These are phyloP conservation scores for Asclepias syriaca DNA, from an alignment of 257 asterid genomes.

Conservation along the genomic window DNA sequence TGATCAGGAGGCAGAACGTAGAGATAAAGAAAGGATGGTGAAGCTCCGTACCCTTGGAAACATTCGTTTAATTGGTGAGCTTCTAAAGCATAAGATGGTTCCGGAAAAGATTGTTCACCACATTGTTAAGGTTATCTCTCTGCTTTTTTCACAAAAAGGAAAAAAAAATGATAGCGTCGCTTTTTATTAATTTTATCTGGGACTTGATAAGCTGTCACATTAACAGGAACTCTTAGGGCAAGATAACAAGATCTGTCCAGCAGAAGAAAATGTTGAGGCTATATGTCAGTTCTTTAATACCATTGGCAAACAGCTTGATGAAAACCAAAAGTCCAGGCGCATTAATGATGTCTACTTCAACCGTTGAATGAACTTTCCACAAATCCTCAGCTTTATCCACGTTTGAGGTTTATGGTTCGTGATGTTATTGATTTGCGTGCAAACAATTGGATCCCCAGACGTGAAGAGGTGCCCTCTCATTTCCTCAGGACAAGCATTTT, in stretches of 20 bases:
- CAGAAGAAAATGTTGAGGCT: conserved; percentile 96
- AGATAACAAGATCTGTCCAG: conserved; percentile 67
- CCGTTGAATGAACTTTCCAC: conserved; percentile 69
- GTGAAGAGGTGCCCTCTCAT: conserved; percentile 68
- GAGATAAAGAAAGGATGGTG: conserved; percentile 80
- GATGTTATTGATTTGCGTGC: conserved; percentile 77
- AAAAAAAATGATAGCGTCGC: neutral
- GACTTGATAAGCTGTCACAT: conserved; percentile 14
- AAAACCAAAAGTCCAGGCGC: conserved; percentile 64
- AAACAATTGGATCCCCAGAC: conserved; percentile 81
- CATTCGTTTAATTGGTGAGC: conserved; percentile 95
- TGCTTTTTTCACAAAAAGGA: neutral
- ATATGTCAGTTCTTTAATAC: conserved; percentile 92
- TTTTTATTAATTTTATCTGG: conserved; percentile 4
- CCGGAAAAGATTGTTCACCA: conserved; percentile 95
- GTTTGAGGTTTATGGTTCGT: conserved; percentile 81
- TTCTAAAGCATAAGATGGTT: conserved; percentile 96
- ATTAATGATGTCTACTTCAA: conserved; percentile 65
- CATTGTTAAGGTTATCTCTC: conserved; percentile 74
- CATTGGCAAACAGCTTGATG: conserved; percentile 89
- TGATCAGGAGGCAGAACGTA: conserved; percentile 75
- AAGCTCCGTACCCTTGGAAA: conserved; percentile 95
- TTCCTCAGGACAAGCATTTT: neutral
- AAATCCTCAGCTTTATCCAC: conserved; percentile 70
- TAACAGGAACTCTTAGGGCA: conserved; percentile 73